Conservation (phyloP, 1,284 basidiomycete genomes). For the Cronartium ribicola region DNA sequence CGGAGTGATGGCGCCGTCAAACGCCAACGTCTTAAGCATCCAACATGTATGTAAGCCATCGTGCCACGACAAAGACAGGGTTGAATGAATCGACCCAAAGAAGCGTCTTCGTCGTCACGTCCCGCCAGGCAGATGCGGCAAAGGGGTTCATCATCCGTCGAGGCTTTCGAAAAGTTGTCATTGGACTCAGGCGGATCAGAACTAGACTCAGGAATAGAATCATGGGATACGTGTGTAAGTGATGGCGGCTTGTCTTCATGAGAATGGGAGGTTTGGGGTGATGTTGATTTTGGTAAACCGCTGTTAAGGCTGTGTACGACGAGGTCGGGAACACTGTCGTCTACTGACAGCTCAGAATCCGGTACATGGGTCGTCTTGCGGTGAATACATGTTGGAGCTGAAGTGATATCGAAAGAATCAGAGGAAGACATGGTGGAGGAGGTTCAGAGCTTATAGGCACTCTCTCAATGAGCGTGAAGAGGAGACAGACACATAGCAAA, state of each 20-base stretch:
- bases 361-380: no score
- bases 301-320: no score
- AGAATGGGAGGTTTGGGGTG: no score
- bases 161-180: not conserved
- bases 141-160: slow-evolving; percentile 18
- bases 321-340: no score
- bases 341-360: no score
- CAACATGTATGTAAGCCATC: slow-evolving; percentile 38
- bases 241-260: not conserved
- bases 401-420: no score
- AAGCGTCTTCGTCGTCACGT: slow-evolving; percentile 16
- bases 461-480: no score
- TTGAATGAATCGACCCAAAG: slow-evolving; percentile 29
- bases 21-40: slow-evolving; percentile 26
- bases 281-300: no score
- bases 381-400: no score
- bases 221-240: not conserved
- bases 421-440: no score
- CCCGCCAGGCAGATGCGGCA: slow-evolving; percentile 30
- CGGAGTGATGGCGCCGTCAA: slow-evolving; percentile 14
- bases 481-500: no score
- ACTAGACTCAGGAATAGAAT: not conserved
- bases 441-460: no score
- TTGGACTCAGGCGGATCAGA: not conserved
- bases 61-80: slow-evolving; percentile 38